Evolutionary conservation across 257 asterid species (phyloP).

Genomic region (Ophiorrhiza pumila): DNA sequence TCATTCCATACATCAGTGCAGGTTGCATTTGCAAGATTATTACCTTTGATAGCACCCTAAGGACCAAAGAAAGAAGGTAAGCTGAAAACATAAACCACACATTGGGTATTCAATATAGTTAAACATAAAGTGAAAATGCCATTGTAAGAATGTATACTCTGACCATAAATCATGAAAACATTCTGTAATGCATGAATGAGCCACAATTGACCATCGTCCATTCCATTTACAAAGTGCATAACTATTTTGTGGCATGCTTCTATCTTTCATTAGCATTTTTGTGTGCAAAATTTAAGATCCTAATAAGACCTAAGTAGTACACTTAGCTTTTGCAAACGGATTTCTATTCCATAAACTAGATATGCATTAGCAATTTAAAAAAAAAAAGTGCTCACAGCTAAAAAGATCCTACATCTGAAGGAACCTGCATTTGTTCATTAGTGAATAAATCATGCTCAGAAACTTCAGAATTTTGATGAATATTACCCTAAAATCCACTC

Average conservation of each 20-base stretch:
- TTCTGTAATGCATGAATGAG: slow-evolving; percentile 2
- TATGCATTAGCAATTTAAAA: neutral
- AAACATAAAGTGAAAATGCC: neutral
- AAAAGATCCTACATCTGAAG: neutral
- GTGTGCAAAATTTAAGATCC: neutral
- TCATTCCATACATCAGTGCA: slow-evolving; percentile 77
- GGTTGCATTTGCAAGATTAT: slow-evolving; percentile 48
- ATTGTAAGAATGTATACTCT: neutral
- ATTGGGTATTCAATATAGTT: neutral
- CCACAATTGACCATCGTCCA: neutral
- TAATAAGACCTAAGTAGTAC: neutral
- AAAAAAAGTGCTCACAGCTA: neutral
- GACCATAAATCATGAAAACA: neutral
- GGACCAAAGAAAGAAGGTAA: slow-evolving; percentile 17
- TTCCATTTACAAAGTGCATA: neutral
- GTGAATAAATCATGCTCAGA: neutral
- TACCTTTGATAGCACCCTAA: slow-evolving; percentile 66
- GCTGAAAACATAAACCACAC: neutral
- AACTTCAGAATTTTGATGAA: neutral
- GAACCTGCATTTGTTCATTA: neutral
- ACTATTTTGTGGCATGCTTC: neutral
- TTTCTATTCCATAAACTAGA: neutral
- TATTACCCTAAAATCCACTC: slow-evolving; percentile 64
- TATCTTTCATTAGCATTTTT: neutral
- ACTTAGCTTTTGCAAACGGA: neutral